Evolutionary conservation across 768 basidiomycete genomes (phyloP), one percentile per base, ranked within the genome.

Genomic region (Stropharia rugosoannulata): DNA sequence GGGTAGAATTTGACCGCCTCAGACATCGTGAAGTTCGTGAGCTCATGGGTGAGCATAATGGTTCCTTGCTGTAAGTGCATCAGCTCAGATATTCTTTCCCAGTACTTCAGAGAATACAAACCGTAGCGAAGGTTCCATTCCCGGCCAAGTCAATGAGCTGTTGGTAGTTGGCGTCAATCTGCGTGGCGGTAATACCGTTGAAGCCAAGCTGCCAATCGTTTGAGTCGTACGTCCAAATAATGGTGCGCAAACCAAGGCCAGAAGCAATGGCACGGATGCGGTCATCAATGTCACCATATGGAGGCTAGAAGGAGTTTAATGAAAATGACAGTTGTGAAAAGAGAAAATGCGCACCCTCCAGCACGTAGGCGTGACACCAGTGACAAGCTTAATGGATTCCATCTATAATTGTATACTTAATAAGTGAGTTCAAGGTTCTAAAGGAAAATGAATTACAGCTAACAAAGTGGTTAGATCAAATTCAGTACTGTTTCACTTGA

Each of bases 141-240:
- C 67, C 61, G 4, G 80, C 80, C 16, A 71, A 70, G 22, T 73
- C 47, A 25, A 88, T 71, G 66, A 91, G 76, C 8, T 51, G 58
- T 52, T 83, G 66, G 62, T 89, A 89, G 59, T 83, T 80, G 45
- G 66, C 63, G 46, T 82, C 77, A 13, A 87, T 75, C 29, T 76
- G 68, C 29, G 76, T 75, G 1, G 68, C 66, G 8, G 77, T 80
- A 43, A 78, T 59, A 36, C 70, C 70, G 3, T 73, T 78, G 1
- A 74, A 75, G 5, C 82, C 80, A 19, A 78, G 80, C 65, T 83
- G 79, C 89, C 89, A 92, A 68, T 94, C 90, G 38, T 78, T 72
- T 16, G 84, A 80, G 62, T 88, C 85, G 56, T 79, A 83, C 60
- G 75, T 67, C 91, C 92, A 93, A 48, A 93, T 74, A 64, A 93